Conservation (phyloP, 306 rosid genomes). For the Macrotyloma uniflorum region DNA sequence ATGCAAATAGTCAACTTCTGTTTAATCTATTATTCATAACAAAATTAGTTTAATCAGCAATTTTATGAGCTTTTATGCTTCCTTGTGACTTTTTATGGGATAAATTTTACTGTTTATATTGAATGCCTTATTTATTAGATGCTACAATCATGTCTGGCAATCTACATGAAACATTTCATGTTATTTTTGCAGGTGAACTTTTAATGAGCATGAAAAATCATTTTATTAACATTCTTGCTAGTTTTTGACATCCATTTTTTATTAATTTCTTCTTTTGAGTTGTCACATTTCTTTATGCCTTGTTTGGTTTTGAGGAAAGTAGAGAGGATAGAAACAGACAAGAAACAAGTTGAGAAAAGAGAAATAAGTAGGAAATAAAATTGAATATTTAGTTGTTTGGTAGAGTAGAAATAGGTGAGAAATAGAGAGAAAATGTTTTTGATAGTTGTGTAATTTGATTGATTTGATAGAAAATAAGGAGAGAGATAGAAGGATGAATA, state of each 20-base stretch:
- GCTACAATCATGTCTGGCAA: slow-evolving; percentile 1
- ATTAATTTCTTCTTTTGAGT: slow-evolving; percentile 10
- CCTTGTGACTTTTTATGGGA: background rate
- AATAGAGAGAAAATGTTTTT: no score
- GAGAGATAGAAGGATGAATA: no score
- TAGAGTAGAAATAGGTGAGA: no score
- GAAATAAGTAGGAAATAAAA: no score
- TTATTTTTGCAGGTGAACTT: slow-evolving; percentile 9
- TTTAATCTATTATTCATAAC: background rate
- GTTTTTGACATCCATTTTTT: background rate
- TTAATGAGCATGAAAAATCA: background rate
- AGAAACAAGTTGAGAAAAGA: no score
- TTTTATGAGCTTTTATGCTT: background rate
- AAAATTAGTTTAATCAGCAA: slow-evolving; percentile 5
- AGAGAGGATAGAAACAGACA: no score
- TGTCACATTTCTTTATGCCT: background rate
- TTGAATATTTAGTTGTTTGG: no score
- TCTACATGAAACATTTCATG: slow-evolving; percentile 7
- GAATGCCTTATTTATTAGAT: slow-evolving; percentile 7
- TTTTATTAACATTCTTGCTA: background rate
- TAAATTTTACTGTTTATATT: background rate
- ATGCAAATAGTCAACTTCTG: background rate
- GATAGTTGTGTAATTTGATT: no score
- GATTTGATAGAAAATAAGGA: no score
- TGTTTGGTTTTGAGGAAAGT: no score